phyloP scores from a whole-genome alignment of 148 eudicot genomes.

The Rhododendron kiyosumense region DNA sequence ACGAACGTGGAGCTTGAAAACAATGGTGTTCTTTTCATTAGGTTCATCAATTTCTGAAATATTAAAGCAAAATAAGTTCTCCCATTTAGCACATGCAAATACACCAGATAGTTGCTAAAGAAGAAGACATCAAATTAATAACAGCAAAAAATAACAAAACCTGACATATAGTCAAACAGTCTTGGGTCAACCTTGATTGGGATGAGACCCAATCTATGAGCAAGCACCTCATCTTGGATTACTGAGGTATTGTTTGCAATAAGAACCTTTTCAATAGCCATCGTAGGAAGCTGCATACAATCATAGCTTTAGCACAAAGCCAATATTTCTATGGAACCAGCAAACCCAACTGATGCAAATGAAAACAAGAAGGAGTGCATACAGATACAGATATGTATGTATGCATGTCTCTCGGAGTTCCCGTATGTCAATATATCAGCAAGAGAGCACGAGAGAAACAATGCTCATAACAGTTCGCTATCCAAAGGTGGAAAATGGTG shows the following conservation, averaged over 20 bases:
- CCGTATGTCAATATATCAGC: neutral
- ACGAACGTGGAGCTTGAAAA: constrained; percentile 69
- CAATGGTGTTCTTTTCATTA: constrained; percentile 90
- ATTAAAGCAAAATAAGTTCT: constrained; percentile 1
- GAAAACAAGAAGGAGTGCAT: too few species aligned
- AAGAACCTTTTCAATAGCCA: constrained; percentile 95
- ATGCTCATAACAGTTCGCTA: neutral
- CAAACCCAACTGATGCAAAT: neutral
- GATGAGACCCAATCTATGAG: constrained; percentile 92
- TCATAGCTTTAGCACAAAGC: neutral
- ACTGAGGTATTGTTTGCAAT: constrained; percentile 82
- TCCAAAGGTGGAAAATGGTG: neutral
- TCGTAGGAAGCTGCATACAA: constrained; percentile 72
- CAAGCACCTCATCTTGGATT: constrained; percentile 89
- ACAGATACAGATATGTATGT: neutral
- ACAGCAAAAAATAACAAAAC: constrained; percentile 19
- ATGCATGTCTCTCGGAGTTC: neutral
- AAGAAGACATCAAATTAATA: neutral
- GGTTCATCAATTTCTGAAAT: constrained; percentile 80
- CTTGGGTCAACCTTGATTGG: constrained; percentile 91
- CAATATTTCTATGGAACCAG: neutral
- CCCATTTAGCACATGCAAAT: neutral
- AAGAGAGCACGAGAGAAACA: neutral
- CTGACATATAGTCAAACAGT: constrained; percentile 80
- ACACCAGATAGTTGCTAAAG: neutral